Evolutionary conservation across 1,284 basidiomycete genomes (phyloP), one percentile per base, ranked within the genome.

Genomic region (Rhodotorula sp.): DNA sequence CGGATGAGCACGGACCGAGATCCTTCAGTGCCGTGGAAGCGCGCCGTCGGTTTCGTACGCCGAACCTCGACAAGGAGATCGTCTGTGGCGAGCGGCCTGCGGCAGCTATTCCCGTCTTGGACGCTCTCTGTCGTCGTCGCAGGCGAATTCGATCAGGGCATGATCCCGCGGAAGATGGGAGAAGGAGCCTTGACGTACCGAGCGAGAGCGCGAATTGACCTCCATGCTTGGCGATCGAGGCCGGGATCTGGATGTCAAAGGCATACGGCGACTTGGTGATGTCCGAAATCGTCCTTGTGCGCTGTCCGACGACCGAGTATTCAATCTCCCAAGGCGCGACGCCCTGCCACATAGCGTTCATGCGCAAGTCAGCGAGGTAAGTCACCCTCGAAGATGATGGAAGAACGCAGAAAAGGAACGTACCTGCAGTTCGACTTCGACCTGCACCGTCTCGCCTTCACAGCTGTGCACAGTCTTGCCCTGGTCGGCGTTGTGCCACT

Each of bases 61-160:
- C 90, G 87, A n/a, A 98, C 91, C 75, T 93, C 91, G 64, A 96
- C 89, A n/a, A 88, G 86, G 62, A 96, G 82, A 22, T 91, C 91
- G 22, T 26, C 44, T 26, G 90, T 88, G 0, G 89, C 87, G 33
- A 98, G 82, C 26, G 87, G 80, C 54, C 91, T 86, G 77, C 90
- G 90, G 81, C 95, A 98, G 29, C 90, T 90, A 77, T 92, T 92
- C 3, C 87, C 87, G 81, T 98, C 95, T 79, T 60, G 57, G 24
- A 78, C 75, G 62, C 66, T 69, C 58, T 75, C 76, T 62, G 37
- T 33, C 8, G 12, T 18, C 37, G 12, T 4, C 14, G 12, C 1
- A 45, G 15, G n/a, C 37, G 37, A 42, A 70, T 64, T 29, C 7
- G 6, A 49, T 42, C 20, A 24, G 17, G 2, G 15, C 24, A 4